A percentile compares a stretch with the other conserved stretches of the same genome.
These are phyloP conservation scores for Spathaspora girioi DNA, from an alignment of 805 yeast genomes.

Conservation along the genomic window DNA sequence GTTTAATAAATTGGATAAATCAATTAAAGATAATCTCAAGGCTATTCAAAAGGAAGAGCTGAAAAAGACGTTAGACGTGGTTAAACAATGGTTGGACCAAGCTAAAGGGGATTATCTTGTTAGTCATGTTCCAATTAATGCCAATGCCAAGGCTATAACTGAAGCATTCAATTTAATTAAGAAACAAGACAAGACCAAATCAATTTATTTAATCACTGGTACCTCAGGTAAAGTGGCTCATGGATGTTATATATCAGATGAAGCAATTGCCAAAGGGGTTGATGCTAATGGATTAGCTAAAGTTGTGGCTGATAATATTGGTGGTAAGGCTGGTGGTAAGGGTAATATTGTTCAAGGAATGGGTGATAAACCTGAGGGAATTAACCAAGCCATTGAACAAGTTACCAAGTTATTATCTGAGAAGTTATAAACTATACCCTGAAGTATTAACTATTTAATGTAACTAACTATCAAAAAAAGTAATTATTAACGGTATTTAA, in stretches of 20 bases:
- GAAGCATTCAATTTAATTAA: constrained; percentile 87
- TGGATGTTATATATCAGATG: constrained; percentile 84
- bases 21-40: constrained; percentile 84
- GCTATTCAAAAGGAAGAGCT: constrained; percentile 83
- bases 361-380: constrained; percentile 76
- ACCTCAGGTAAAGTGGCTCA: constrained; percentile 79
- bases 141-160: constrained; percentile 90
- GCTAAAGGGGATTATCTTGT: constrained; percentile 60
- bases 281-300: constrained; percentile 74
- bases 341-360: constrained; percentile 96
- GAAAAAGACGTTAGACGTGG: constrained; percentile 74
- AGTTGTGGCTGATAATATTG: constrained; percentile 68
- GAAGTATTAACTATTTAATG: background rate
- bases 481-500: constrained; percentile 27
- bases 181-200: constrained; percentile 67
- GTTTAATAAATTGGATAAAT: constrained; percentile 77
- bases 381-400: constrained; percentile 70
- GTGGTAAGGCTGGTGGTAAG: constrained; percentile 99
- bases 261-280: constrained; percentile 63
- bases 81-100: constrained; percentile 61
- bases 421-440: constrained; percentile 39
- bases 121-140: constrained; percentile 61
- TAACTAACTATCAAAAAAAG: constrained; percentile 9
- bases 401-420: constrained; percentile 58
- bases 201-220: constrained; percentile 79